Evolutionary conservation across 2,329 filamentous ascomycete genomes (phyloP), one percentile per base, ranked within the genome.

Genomic region (Hymenoscyphus scutula): DNA sequence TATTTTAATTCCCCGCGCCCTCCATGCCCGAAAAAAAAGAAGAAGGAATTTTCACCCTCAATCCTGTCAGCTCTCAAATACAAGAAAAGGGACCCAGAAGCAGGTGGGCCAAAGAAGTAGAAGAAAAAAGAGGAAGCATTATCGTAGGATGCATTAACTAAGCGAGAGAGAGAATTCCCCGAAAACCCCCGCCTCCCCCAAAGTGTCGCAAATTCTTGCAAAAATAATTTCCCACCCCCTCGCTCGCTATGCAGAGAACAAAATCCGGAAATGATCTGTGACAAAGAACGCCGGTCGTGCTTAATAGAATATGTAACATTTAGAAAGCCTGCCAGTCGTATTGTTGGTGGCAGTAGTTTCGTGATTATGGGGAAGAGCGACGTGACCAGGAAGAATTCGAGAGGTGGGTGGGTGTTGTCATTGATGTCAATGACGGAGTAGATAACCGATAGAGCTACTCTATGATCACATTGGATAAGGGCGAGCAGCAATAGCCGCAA

Each of bases 181-280:
- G 65, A 53, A 63, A 59, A 63, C 64, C 62, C 57, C 64, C 62
- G 60, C 60, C 64, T n/a, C 61, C 58, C 63, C 61, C 61, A 55
- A 65, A 68, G 65, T 67, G 65, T 65, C 68, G 65, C 62, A 71
- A 67, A 71, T 38, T 69, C 65, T 69, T 62, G 66, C 64, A 72
- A 72, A 71, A 68, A 67, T 11, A n/a, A n/a, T n/a, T 63, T 67
- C 70, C 64, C 30, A 65, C 64, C 69, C 72, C 67, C 57, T 73
- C 72, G 72, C 73, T 74, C 69, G 72, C 72, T 75, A 75, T 75
- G 73, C 72, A 74, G 67, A 71, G 68, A 72, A 73, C 65, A 69
- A 71, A 70, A 64, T 62, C 62, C 62, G 30, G 32, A 60, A 70
- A 67, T 66, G 66, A 71, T 68, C 62, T 69, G 63, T 63, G 63